These are phyloP conservation scores for Boletus tylopilopsis DNA, from an alignment of 768 basidiomycete genomes.

Conservation along the genomic window DNA sequence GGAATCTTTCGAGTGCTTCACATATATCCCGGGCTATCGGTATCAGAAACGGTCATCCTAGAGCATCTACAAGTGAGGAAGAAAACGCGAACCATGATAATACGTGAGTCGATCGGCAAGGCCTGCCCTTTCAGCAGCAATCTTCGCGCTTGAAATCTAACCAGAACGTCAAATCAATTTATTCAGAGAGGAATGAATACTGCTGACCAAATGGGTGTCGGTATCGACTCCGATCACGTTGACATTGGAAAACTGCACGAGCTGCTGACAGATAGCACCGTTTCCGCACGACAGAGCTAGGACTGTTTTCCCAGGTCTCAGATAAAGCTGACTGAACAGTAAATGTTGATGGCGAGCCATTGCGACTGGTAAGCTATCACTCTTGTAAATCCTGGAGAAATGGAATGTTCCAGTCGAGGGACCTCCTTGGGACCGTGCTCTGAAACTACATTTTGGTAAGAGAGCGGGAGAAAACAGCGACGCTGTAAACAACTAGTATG, in stretches of 20 bases:
- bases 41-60: not conserved
- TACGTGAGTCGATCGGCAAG: conserved; percentile 2
- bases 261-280: not conserved
- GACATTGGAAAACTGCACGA: conserved; percentile 6
- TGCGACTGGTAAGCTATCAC: conserved; percentile 4
- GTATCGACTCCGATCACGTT: conserved; percentile 7
- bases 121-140: not conserved
- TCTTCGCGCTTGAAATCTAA: conserved; percentile 2
- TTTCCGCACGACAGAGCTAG: conserved; percentile 5
- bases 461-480: not conserved
- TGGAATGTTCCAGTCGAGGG: not conserved
- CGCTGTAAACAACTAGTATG: not conserved
- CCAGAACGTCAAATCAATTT: not conserved
- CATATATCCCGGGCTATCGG: not conserved
- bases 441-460: not conserved
- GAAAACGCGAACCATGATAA: not conserved
- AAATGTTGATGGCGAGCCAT: conserved; percentile 10
- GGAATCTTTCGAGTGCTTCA: conserved; percentile 1
- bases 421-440: not conserved
- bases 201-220: not conserved
- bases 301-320: conserved; percentile 5
- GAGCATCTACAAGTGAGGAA: not conserved
- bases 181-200: not conserved
- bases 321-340: conserved; percentile 6
- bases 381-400: conserved; percentile 6